Evolutionary conservation across 2,329 filamentous ascomycete species (phyloP).

Genomic region (Ceratocystis cacaofunesta): DNA sequence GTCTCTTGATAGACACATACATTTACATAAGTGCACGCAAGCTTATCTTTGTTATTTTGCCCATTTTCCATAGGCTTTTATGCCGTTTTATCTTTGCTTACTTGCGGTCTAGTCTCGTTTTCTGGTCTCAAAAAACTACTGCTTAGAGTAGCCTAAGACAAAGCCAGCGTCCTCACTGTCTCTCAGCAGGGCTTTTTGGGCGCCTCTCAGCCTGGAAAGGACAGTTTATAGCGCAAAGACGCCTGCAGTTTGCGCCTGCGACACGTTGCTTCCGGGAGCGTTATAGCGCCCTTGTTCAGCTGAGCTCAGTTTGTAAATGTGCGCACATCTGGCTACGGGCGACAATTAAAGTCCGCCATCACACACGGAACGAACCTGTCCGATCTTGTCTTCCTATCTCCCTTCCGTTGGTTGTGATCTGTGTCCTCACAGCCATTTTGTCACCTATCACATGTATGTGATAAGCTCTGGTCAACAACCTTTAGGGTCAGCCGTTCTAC

Average conservation of each 20-base stretch:
- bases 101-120: not conserved
- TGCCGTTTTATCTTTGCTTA: not conserved
- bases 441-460: not conserved
- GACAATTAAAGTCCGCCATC: not conserved
- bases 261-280: not conserved
- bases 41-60: no score
- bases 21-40: no score
- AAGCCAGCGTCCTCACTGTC: not conserved
- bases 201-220: not conserved
- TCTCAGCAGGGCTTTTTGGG: not conserved
- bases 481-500: not conserved
- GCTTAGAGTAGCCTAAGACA: not conserved
- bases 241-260: not conserved
- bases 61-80: no score
- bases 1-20: not conserved
- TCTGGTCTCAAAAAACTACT: no score
- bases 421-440: not conserved
- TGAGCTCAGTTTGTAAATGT: not conserved
- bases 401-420: not conserved
- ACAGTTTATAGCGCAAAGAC: not conserved
- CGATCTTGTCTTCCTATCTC: no score
- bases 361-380: not conserved
- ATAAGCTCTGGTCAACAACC: not conserved
- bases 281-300: not conserved
- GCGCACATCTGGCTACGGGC: no score